These are phyloP conservation scores for Irpex sp. DNA, from an alignment of 1,284 basidiomycete genomes.

Conservation along the genomic window DNA sequence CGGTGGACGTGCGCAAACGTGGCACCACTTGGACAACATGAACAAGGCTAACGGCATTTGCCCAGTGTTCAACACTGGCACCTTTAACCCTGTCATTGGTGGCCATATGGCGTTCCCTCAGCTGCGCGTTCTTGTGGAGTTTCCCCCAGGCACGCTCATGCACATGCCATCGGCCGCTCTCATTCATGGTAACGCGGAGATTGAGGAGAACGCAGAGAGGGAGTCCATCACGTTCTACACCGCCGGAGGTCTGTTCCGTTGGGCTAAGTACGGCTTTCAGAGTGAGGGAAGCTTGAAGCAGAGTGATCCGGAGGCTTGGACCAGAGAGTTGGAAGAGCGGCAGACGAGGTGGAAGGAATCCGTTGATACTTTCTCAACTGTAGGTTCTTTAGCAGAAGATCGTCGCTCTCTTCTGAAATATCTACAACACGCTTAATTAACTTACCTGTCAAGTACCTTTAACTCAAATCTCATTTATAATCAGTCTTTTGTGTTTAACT, in stretches of 20 bases:
- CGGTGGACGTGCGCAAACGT: neutral
- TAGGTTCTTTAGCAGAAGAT: too few relatives aligned
- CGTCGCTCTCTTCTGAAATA: too few relatives aligned
- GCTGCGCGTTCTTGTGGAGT: slow-evolving; percentile 17
- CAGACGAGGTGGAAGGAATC: neutral
- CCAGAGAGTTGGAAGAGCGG: neutral
- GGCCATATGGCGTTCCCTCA: slow-evolving; percentile 24
- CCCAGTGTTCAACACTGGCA: slow-evolving; percentile 19
- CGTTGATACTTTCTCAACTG: too few relatives aligned
- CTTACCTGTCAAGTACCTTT: too few relatives aligned
- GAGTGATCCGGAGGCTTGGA: neutral
- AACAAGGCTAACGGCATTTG: slow-evolving; percentile 9
- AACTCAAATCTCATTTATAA: too few relatives aligned
- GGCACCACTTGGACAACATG: neutral
- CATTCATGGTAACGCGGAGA: slow-evolving; percentile 19
- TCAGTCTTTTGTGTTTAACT: too few relatives aligned
- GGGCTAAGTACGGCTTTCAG: slow-evolving; percentile 16
- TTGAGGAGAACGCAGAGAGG: slow-evolving; percentile 14
- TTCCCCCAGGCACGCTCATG: slow-evolving; percentile 17
- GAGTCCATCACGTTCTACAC: slow-evolving; percentile 20
- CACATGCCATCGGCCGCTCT: slow-evolving; percentile 23
- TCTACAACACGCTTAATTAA: too few relatives aligned
- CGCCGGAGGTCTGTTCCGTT: slow-evolving; percentile 20
- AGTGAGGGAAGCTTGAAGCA: neutral
- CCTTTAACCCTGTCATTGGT: slow-evolving; percentile 16